A percentile compares a stretch with the other conserved stretches of the same genome.
Conservation (phyloP, 2,329 filamentous ascomycete species). For the Fusarium avenaceum region DNA sequence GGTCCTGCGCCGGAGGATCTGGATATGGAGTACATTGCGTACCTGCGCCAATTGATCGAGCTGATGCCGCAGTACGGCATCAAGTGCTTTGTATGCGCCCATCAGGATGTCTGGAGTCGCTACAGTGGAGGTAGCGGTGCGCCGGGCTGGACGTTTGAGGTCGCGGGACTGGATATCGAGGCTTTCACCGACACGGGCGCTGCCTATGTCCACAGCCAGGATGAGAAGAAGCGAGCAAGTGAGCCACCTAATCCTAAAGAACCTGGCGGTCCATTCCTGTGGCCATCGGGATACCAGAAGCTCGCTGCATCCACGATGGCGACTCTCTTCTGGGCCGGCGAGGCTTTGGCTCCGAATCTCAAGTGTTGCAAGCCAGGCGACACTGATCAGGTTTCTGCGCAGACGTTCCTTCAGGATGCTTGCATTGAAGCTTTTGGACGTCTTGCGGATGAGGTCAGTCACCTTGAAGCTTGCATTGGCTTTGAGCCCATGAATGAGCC, state of each 20-base stretch:
- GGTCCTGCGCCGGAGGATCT: constrained; percentile 52
- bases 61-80: constrained; percentile 57
- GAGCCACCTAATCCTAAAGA: constrained; percentile 50
- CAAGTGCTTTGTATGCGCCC: constrained; percentile 59
- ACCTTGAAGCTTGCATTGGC: constrained; percentile 55
- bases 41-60: constrained; percentile 54
- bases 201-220: constrained; percentile 55
- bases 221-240: constrained; percentile 49
- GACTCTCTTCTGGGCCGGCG: constrained; percentile 49
- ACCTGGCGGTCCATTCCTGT: constrained; percentile 55
- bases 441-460: constrained; percentile 52
- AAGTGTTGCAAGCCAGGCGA: constrained; percentile 40
- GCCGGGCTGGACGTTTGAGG: constrained; percentile 59
- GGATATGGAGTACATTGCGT: constrained; percentile 57
- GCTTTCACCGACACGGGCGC: constrained; percentile 53
- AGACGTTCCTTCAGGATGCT: constrained; percentile 51
- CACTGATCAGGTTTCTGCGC: constrained; percentile 47
- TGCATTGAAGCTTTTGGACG: constrained; percentile 54
- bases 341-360: constrained; percentile 50
- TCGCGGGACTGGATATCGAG: constrained; percentile 56
- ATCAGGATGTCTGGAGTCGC: constrained; percentile 60
- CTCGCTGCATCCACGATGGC: constrained; percentile 54
- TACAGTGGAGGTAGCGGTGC: constrained; percentile 60
- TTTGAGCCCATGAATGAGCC: constrained; percentile 61
- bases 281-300: constrained; percentile 57